Evolutionary conservation across 768 basidiomycete species (phyloP), one percentile per base, ranked within the genome.

Genomic region (Psilocybe subaeruginosa): DNA sequence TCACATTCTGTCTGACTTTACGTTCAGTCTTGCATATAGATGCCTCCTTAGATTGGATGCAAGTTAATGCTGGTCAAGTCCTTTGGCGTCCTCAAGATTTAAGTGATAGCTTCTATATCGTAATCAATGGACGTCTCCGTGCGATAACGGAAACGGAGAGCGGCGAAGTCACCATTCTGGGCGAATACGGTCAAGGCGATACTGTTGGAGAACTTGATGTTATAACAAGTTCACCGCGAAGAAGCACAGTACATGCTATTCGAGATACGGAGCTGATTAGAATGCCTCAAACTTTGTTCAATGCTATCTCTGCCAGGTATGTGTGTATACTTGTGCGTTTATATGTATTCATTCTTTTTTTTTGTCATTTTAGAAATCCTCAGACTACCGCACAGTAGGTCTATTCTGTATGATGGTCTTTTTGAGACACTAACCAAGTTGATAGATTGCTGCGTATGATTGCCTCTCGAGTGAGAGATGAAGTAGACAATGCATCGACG

Each of bases 131-230:
- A 52, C 95, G 97, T 66, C 78, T 99, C 16, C 87, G 97, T 63
- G 92, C 95, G 2, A 90, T 99, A 61, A 82, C 86, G 12, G 95
- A 98, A 69, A 86, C 85, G 23, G 87, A 90, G 29, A 82, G 79
- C 30, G 93, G 92, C 4, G 87, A 82, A 37, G 88, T 97, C 39
- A 84, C 84, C 8, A 95, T 98, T 51, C 81, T 91, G 2, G 93
- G 88, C 7, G 97, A 99, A 78, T 97, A 97, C 69, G 97, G 97
- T 41, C 96, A 98, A 74, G 96, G 95, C 8, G 97, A 99, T 69
- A 92, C 93, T 0, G 95, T 99, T 52, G 97, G 97, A 27, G 97
- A 99, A 74, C 82, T 99, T 11, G 97, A 99, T 72, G 97, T 97
- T 55, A 99, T 99, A 69, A 97, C 96, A 7, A 92, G 90, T 67